phyloP scores from a whole-genome alignment of 78 protist genomes.

The Dictyostelium discoideum region DNA sequence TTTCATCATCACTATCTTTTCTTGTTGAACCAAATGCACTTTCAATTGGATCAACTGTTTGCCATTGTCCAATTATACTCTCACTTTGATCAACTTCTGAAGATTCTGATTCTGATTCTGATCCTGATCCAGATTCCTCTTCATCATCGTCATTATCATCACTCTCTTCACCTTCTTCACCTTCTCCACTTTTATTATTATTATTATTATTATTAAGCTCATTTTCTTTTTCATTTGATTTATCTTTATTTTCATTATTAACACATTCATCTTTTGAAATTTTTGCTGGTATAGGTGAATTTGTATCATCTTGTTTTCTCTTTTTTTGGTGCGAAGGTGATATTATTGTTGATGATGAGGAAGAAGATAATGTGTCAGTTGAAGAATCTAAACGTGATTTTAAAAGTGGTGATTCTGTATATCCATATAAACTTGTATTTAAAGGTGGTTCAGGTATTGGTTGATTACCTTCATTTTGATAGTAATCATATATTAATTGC shows the following conservation, averaged over 20 bases:
- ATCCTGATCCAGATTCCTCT: background rate
- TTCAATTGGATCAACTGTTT: background rate
- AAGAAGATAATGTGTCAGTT: background rate
- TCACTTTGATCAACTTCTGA: background rate
- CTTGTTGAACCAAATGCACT: conserved; percentile 29
- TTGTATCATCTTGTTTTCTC: background rate
- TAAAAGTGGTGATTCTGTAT: background rate
- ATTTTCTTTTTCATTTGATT: background rate
- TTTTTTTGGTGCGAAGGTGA: background rate
- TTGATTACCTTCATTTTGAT: background rate
- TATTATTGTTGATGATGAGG: background rate
- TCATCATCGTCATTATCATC: background rate
- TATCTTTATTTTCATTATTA: background rate
- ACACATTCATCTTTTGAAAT: background rate
- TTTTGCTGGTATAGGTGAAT: background rate
- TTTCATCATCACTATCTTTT: background rate
- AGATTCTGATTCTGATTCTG: background rate
- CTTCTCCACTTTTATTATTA: background rate
- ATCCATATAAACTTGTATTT: background rate
- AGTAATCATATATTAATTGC: background rate
- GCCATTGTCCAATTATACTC: background rate
- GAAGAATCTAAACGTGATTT: background rate
- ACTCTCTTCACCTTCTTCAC: background rate
- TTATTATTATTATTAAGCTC: background rate
- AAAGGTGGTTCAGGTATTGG: background rate